Evolutionary conservation across 2,329 filamentous ascomycete genomes (phyloP), one percentile per base, ranked within the genome.

Genomic region (Ophiobolus disseminans): DNA sequence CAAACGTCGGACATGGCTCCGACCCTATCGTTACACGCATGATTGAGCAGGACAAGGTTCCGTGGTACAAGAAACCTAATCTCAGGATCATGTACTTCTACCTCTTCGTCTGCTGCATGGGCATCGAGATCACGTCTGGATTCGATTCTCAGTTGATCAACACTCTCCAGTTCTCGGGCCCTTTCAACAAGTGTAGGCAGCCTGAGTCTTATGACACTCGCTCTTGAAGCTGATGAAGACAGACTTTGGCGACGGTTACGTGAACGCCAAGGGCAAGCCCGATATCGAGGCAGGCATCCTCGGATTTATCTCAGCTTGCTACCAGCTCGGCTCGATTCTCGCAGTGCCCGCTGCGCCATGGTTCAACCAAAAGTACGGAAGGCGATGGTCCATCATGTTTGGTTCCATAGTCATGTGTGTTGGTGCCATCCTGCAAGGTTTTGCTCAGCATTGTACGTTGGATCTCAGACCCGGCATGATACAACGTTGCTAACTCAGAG

Each of bases 361-460:
- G 60, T 49, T 66, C 49, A 66, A 61, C 39, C 63, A 69, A 39
- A 62, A 44, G 5, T 78, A 83, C 38, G 84, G 84, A 10, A 75
- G 84, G 32, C 76, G 78, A 58, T 75, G 80, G 47, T 79, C 78
- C 4, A 82, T 85, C 50, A 81, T 87, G 61, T 74, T 82, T 6
- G 86, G 85, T 13, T 80, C 80, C 2, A 46, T 74, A 3, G 77
- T 86, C 56, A 83, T 86, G 78, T 73, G 84, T 13, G 43, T 85
- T 19, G 84, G 84, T 14, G 82, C 82, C 19, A 73, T 83, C 7
- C 78, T 88, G 32, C 86, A 88, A 59, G 72, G 82, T 20, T 75
- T 79, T 9, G 74, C 67, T 37, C 67, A 70, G 45, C 64, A 70
- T 37, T 48, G 68, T 69, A 56, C 42, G 65, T 43, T 19, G 13